These are phyloP conservation scores for Suhomyces kilbournensis DNA, from an alignment of 805 yeast species.

Conservation along the genomic window DNA sequence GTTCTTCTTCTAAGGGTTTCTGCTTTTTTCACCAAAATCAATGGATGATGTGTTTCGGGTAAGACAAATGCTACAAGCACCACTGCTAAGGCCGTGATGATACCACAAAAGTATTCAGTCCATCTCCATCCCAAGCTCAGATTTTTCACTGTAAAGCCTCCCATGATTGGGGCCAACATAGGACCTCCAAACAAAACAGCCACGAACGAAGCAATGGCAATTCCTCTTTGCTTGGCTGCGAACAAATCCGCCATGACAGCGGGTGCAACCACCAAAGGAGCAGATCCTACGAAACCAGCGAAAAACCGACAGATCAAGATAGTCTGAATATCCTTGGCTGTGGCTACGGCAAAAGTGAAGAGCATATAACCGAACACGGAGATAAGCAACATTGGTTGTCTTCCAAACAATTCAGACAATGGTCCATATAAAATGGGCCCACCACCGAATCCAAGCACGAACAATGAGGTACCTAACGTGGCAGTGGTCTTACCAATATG, in stretches of 20 bases:
- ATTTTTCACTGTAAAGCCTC: conserved; percentile 39
- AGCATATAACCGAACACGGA: conserved; percentile 34
- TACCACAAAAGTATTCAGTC: conserved; percentile 51
- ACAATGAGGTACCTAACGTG: conserved; percentile 72
- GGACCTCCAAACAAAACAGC: conserved; percentile 79
- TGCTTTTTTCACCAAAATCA: conserved; percentile 32
- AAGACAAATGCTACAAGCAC: conserved; percentile 27
- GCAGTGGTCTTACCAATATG: conserved; percentile 68
- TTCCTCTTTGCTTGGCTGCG: conserved; percentile 64
- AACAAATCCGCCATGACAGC: conserved; percentile 85
- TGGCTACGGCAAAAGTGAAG: conserved; percentile 62
- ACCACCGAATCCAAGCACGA: conserved; percentile 88
- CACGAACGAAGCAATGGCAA: conserved; percentile 68
- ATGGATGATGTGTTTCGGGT: conserved; percentile 42
- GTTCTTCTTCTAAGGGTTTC: conserved; percentile 37
- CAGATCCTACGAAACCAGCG: conserved; percentile 79
- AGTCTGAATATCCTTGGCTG: conserved; percentile 77
- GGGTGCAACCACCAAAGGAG: conserved; percentile 82
- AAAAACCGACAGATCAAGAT: conserved; percentile 75
- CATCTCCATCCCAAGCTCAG: conserved; percentile 53
- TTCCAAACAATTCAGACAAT: conserved; percentile 21
- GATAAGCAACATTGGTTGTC: conserved; percentile 41
- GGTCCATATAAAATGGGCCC: conserved; percentile 65
- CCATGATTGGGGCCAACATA: conserved; percentile 70
- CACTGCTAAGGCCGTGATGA: conserved; percentile 32